These are phyloP conservation scores for Paraphoma chrysanthemicola DNA, from an alignment of 2,329 filamentous ascomycete species.

Conservation along the genomic window DNA sequence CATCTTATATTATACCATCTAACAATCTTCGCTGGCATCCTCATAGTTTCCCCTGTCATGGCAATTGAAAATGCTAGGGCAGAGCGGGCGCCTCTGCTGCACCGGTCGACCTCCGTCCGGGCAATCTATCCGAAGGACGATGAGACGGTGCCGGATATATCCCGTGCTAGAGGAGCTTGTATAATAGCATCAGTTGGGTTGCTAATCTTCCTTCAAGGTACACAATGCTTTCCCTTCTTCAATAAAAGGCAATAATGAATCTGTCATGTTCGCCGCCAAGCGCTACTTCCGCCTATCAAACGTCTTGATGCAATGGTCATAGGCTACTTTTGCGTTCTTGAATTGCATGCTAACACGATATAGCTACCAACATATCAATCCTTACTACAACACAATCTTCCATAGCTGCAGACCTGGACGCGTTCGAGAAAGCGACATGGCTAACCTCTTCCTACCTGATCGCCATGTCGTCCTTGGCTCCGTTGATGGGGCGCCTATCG, in stretches of 20 bases:
- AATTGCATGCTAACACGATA: constrained; percentile 22
- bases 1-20: constrained; percentile 1
- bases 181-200: constrained; percentile 63
- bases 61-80: constrained; percentile 11
- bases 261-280: too few relatives aligned
- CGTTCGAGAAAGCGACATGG: constrained; percentile 78
- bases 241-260: not conserved
- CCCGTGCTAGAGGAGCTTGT: constrained; percentile 37
- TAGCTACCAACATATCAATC: constrained; percentile 75
- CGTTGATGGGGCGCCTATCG: constrained; percentile 74
- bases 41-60: constrained; percentile 15
- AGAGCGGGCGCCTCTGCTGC: constrained; percentile 40
- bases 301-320: not conserved
- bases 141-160: constrained; percentile 29
- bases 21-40: not conserved
- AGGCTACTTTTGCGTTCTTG: not conserved
- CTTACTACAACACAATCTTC: constrained; percentile 81
- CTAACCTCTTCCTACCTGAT: constrained; percentile 78
- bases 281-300: too few relatives aligned
- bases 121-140: constrained; percentile 23
- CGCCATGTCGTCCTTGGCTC: constrained; percentile 63
- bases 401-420: constrained; percentile 76
- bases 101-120: constrained; percentile 16
- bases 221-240: not conserved
- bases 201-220: constrained; percentile 68